Evolutionary conservation across 2,329 filamentous ascomycete species (phyloP), one percentile per base, ranked within the genome.

Genomic region (Cadophora sp.): DNA sequence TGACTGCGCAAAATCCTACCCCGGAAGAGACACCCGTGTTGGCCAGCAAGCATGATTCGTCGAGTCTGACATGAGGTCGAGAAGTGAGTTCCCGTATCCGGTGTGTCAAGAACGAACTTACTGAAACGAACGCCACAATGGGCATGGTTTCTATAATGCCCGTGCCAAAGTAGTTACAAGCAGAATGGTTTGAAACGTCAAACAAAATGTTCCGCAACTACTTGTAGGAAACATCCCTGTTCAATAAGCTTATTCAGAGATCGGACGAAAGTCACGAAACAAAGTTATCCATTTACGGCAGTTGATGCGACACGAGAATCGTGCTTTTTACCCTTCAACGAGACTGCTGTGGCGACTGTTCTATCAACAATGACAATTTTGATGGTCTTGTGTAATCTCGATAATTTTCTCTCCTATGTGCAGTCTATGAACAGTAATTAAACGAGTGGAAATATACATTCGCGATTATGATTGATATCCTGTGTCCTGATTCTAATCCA

Each of bases 381-480:
- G 43, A 48, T 14, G 19, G 7, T 22, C 1, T 48, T 48, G 43
- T n/a, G n/a, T 48, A 8, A 22, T 48, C 19, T 48, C n/a, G 43
- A 48, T 48, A 14, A 14, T 22, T 22, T 48, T 48, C n/a, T 48
- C n/a, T 48, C 19, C 19, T 48, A 48, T 48, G n/a, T 48, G 19
- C 43, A 48, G 11, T 48, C n/a, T 48, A 48, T 26, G 29, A 34
- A 24, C 14, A 37, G 27, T 34, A 22, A 58, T 34, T 37, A 26
- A 59, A 43, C 31, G 56, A 59, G 56, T 59, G 34, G 29, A 59
- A 59, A 59, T 40, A 59, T 58, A 40, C n/a, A 59, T 40, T 40
- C 43, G 31, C 31, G 16, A 59, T 59, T 59, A 59, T 26, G 22
- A 40, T 59, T 59, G 19, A 27, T 59, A 11, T 4, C 56, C n/a